These are phyloP conservation scores for Phytophthora palmivora DNA, from an alignment of 352 stramenopile genomes.

Conservation along the genomic window DNA sequence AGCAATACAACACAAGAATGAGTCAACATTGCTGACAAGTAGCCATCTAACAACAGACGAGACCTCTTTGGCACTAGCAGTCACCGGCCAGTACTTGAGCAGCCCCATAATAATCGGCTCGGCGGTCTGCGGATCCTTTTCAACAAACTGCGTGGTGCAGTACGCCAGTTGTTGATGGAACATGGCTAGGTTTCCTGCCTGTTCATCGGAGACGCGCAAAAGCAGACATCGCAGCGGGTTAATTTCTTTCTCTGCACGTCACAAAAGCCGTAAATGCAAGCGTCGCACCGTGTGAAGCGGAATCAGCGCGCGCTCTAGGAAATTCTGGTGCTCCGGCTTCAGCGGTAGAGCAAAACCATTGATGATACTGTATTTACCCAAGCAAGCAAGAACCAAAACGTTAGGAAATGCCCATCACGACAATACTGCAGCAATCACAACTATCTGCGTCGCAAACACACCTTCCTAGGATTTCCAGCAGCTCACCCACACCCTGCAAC, in stretches of 20 bases:
- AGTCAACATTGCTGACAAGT: constrained; percentile 16
- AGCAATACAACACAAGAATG: constrained; percentile 61
- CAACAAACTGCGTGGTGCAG: constrained; percentile 99
- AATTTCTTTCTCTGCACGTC: constrained; percentile 1
- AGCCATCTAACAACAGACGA: constrained; percentile 5
- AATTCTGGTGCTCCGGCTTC: constrained; percentile 97
- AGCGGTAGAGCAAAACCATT: constrained; percentile 99
- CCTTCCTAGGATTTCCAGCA: constrained; percentile 98
- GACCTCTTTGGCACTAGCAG: constrained; percentile 90
- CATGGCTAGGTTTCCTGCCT: constrained; percentile 90
- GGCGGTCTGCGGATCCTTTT: constrained; percentile 98
- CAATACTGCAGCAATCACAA: background rate
- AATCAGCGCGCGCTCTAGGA: constrained; percentile 94
- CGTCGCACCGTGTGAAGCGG: constrained; percentile 97
- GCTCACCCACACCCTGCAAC: constrained; percentile 95
- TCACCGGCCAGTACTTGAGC: constrained; percentile 96
- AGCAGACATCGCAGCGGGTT: background rate
- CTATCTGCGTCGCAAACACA: constrained; percentile 17
- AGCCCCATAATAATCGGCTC: constrained; percentile 95
- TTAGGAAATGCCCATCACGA: constrained; percentile 10
- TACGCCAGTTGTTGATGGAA: constrained; percentile 99
- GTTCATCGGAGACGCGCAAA: constrained; percentile 13
- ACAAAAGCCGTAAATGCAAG: constrained; percentile 50
- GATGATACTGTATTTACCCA: constrained; percentile 92
- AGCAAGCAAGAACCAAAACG: background rate